Percentiles rank a stretch among this genome's conserved stretches.
These are phyloP conservation scores for Fusarium tuaranense DNA, from an alignment of 2,329 filamentous ascomycete species.

Conservation along the genomic window DNA sequence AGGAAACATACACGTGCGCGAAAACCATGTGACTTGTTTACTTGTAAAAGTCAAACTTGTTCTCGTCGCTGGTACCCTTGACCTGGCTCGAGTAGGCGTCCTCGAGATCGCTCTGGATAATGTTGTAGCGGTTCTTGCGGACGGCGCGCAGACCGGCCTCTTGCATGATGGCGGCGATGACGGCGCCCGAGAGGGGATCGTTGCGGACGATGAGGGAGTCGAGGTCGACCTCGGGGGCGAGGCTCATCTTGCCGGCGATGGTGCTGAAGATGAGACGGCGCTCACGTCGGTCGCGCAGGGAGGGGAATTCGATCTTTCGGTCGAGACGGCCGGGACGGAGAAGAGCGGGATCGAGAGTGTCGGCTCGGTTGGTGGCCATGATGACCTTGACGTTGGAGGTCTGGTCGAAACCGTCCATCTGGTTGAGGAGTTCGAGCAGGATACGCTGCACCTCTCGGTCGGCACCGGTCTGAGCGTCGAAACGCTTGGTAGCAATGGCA, in stretches of 20 bases:
- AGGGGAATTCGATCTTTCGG: slow-evolving; percentile 99
- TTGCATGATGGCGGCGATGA: slow-evolving; percentile 99
- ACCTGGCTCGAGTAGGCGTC: slow-evolving; percentile 98
- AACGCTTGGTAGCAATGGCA: slow-evolving; percentile 98
- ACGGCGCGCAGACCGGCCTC: slow-evolving; percentile 95
- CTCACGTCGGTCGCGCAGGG: slow-evolving; percentile 91
- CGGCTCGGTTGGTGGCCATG: slow-evolving; percentile 99
- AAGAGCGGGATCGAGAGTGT: slow-evolving; percentile 94
- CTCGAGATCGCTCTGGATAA: slow-evolving; percentile 96
- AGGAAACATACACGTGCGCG: slow-evolving; percentile 29
- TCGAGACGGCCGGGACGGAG: slow-evolving; percentile 95
- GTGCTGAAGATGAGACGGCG: slow-evolving; percentile 96
- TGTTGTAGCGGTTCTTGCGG: slow-evolving; percentile 98
- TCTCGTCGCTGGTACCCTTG: slow-evolving; percentile 77
- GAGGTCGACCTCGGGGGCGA: slow-evolving; percentile 95
- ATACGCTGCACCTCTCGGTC: slow-evolving; percentile 99
- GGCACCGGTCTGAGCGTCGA: slow-evolving; percentile 97
- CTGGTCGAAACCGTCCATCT: slow-evolving; percentile 99
- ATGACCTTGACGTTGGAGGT: slow-evolving; percentile 99
- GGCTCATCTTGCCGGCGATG: slow-evolving; percentile 97
- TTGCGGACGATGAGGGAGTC: slow-evolving; percentile 97
- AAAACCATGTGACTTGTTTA: slow-evolving; percentile 54
- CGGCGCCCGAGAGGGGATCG: slow-evolving; percentile 92
- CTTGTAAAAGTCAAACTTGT: slow-evolving; percentile 94
- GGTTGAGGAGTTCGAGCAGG: slow-evolving; percentile 94